These are phyloP conservation scores for Coniochaeta sp. DNA, from an alignment of 2,329 filamentous ascomycete species.

Conservation along the genomic window DNA sequence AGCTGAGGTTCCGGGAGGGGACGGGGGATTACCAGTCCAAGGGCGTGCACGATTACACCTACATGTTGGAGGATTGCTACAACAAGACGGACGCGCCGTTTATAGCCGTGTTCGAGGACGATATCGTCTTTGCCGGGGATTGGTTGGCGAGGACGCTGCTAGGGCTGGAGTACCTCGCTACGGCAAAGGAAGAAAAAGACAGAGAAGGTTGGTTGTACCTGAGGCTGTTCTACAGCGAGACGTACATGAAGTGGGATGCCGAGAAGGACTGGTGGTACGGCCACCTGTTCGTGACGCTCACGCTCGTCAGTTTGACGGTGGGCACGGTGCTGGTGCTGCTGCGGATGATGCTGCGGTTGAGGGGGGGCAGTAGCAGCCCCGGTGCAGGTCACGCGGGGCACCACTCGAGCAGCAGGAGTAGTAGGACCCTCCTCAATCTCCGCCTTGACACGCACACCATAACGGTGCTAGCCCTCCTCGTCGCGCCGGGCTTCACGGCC, in stretches of 20 bases:
- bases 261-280: slow-evolving; percentile 10
- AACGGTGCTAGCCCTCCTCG: slow-evolving; percentile 7
- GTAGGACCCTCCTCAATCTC: background rate
- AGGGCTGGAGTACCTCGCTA: slow-evolving; percentile 9
- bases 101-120: slow-evolving; percentile 11
- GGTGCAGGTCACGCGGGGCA: background rate
- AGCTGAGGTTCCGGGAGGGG: slow-evolving; percentile 8
- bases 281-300: slow-evolving; percentile 7
- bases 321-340: slow-evolving; percentile 6
- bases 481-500: slow-evolving; percentile 7
- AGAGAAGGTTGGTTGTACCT: slow-evolving; percentile 8
- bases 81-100: slow-evolving; percentile 9
- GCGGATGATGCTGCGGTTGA: background rate
- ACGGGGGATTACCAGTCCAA: slow-evolving; percentile 9
- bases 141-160: slow-evolving; percentile 11
- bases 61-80: slow-evolving; percentile 9
- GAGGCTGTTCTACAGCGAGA: slow-evolving; percentile 36
- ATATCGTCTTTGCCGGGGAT: slow-evolving; percentile 10
- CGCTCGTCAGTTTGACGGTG: slow-evolving; percentile 1
- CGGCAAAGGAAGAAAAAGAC: background rate
- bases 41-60: slow-evolving; percentile 10
- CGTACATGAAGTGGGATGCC: slow-evolving; percentile 6
- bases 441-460: slow-evolving; percentile 9
- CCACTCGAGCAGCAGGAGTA: background rate
- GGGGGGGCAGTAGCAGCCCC: background rate